Conservation (phyloP, 2,329 filamentous ascomycete genomes). For the Colletotrichum lindemuthianum region DNA sequence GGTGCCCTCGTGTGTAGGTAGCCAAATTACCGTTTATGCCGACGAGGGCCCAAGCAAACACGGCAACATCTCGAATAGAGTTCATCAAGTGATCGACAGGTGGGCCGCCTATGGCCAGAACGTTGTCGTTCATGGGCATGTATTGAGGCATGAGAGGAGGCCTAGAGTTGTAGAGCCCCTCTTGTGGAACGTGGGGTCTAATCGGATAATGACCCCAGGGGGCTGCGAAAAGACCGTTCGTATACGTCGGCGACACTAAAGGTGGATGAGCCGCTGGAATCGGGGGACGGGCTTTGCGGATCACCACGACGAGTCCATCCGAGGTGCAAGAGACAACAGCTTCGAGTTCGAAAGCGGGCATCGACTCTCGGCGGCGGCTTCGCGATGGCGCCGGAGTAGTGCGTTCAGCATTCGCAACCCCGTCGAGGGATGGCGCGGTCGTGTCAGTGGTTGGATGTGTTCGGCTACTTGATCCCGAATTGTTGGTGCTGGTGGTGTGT, state of each 20-base stretch:
- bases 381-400: slow-evolving; percentile 36
- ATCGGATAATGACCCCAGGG: slow-evolving; percentile 81
- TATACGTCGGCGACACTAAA: slow-evolving; percentile 55
- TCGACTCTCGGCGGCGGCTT: slow-evolving; percentile 40
- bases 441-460: slow-evolving; percentile 23
- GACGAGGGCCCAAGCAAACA: slow-evolving; percentile 86
- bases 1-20: slow-evolving; percentile 69
- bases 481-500: slow-evolving; percentile 31
- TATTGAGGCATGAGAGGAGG: slow-evolving; percentile 55
- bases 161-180: slow-evolving; percentile 55
- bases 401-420: slow-evolving; percentile 4
- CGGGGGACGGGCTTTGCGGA: slow-evolving; percentile 77
- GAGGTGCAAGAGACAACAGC: slow-evolving; percentile 93
- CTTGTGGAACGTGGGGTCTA: slow-evolving; percentile 54
- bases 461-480: slow-evolving; percentile 24
- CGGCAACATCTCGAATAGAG: slow-evolving; percentile 83
- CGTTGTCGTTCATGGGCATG: slow-evolving; percentile 55
- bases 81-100: slow-evolving; percentile 75
- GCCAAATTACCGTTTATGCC: slow-evolving; percentile 83
- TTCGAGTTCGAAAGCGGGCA: slow-evolving; percentile 75
- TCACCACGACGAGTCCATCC: slow-evolving; percentile 84
- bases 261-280: slow-evolving; percentile 69
- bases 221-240: slow-evolving; percentile 78
- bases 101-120: slow-evolving; percentile 62
- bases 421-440: slow-evolving; percentile 19